Base-by-base conservation (phyloP, 768 basidiomycete genomes). In the Tephrocybe sp. region DNA sequence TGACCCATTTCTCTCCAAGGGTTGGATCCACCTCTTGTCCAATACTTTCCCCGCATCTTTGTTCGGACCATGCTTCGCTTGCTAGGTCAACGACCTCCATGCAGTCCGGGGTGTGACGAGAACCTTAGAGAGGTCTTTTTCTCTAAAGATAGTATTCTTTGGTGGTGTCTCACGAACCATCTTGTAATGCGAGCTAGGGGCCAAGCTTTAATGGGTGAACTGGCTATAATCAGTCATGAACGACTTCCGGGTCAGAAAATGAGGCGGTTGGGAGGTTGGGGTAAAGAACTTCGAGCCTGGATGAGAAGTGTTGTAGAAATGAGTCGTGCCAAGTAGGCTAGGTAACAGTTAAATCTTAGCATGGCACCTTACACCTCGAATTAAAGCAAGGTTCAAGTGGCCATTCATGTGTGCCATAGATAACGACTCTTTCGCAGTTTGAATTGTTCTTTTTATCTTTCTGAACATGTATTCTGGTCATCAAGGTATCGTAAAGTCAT, bases 21-120 rank as follows among this genome's bases (percentile, higher is more conserved):
- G 86, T 67, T 87, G 18, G 84, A 86, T 55, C 83, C 84, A 7
- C 86, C 84, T 11, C 65, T 86, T 27, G 15, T 67, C 8, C 62
- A 78, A 9, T 87, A 86, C 65, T 71, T 86, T 46, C 82, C 84
- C 18, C 80, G 85, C 13, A 56, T 85, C 21, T 58, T 77, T 50
- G 54, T 68, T 46, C 72, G 84, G 40, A 86, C 83, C 1, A 57
- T 82, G n/a, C 58, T 68, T 50, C 74, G 82, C 18, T 49, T 80
- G 10, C 41, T 76, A 9, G 42, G 69, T 1, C 52, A 72, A 18
- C 30, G 45, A 0, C 50, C 61, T 2, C 57, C 71, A 0, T 83
- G 83, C 56, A 75, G 74, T 24, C 69, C 71, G 6, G 82, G 78
- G 0, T 84, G 82, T 57, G 3, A 19, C 1, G 79, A 83, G 44